phyloP scores from a whole-genome alignment of 495 filamentous ascomycete species.

The Cryomyces minteri region DNA sequence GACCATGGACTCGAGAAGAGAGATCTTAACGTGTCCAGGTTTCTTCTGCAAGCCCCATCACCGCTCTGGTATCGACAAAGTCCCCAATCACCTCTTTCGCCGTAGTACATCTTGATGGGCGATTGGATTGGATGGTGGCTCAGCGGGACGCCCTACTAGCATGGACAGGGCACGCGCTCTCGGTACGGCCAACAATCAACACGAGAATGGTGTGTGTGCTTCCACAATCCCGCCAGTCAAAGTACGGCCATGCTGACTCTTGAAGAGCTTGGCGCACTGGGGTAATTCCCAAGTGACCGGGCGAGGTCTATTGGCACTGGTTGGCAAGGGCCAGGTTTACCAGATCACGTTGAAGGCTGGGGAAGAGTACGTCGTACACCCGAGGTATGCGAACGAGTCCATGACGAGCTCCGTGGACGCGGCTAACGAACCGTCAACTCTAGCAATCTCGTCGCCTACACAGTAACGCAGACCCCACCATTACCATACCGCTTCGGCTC shows the following conservation, averaged over 20 bases:
- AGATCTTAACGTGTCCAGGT: constrained; percentile 27
- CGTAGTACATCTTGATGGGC: constrained; percentile 76
- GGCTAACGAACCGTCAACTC: constrained; percentile 4
- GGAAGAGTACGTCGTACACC: constrained; percentile 79
- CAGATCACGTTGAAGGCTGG: constrained; percentile 56
- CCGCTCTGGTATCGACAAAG: constrained; percentile 70
- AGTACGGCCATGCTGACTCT: constrained; percentile 20
- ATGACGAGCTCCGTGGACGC: neutral
- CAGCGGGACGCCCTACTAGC: constrained; percentile 74
- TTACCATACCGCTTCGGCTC: constrained; percentile 72
- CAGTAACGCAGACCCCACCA: constrained; percentile 51
- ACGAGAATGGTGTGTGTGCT: constrained; percentile 38
- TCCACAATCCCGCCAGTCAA: neutral
- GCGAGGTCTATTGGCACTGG: constrained; percentile 67
- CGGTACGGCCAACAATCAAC: constrained; percentile 55
- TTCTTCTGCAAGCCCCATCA: constrained; percentile 68
- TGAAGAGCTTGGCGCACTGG: constrained; percentile 68
- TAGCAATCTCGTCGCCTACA: constrained; percentile 80
- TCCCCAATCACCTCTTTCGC: constrained; percentile 68
- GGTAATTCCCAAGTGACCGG: constrained; percentile 77
- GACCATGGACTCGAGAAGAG: neutral
- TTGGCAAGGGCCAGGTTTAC: constrained; percentile 73
- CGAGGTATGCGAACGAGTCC: constrained; percentile 27
- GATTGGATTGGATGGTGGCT: constrained; percentile 87
- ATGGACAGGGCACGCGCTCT: constrained; percentile 85